phyloP scores from a whole-genome alignment of 495 filamentous ascomycete species.

The Cudoniella acicularis region DNA sequence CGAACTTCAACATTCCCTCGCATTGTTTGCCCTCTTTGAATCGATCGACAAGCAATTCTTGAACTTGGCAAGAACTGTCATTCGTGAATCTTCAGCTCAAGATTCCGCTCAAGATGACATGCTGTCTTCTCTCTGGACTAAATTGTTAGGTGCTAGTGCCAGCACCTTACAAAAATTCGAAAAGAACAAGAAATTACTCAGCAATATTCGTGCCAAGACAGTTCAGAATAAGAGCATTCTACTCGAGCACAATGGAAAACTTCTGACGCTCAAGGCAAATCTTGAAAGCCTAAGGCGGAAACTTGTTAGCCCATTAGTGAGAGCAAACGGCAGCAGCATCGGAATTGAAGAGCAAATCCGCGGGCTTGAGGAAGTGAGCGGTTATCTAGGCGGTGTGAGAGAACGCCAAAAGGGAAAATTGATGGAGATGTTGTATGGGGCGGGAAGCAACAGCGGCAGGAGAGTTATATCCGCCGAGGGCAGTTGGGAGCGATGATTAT shows the following conservation, averaged over 20 bases:
- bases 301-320: conserved; percentile 75
- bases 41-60: conserved; percentile 83
- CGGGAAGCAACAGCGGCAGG: conserved; percentile 33
- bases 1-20: conserved; percentile 71
- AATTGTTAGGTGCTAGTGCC: conserved; percentile 70
- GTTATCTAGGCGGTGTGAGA: conserved; percentile 67
- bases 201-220: conserved; percentile 73
- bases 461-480: conserved; percentile 14
- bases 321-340: conserved; percentile 60
- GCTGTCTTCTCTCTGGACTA: conserved; percentile 80
- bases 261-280: conserved; percentile 73
- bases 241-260: conserved; percentile 75
- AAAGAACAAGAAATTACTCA: conserved; percentile 72
- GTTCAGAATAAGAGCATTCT: conserved; percentile 81
- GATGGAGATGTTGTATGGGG: conserved; percentile 75
- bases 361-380: conserved; percentile 73
- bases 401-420: conserved; percentile 77
- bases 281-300: conserved; percentile 74
- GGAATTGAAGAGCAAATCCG: conserved; percentile 79
- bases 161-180: conserved; percentile 78
- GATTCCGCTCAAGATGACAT: conserved; percentile 75
- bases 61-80: conserved; percentile 81
- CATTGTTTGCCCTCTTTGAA: conserved; percentile 80
- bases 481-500: conserved; percentile 12
- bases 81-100: conserved; percentile 74